phyloP scores from a whole-genome alignment of 345 rosid species.

The Camelina hispida region DNA sequence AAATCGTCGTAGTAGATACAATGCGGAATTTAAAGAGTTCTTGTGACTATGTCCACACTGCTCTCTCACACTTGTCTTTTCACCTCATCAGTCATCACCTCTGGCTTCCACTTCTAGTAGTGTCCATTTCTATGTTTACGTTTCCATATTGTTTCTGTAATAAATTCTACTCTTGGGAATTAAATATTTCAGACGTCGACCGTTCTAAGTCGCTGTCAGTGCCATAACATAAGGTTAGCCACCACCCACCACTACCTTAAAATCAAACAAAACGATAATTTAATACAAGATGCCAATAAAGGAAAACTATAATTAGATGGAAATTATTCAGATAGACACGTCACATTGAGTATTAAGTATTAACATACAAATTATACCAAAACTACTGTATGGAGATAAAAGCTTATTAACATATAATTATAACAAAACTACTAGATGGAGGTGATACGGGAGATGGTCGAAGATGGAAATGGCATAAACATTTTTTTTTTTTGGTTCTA shows the following conservation, averaged over 20 bases:
- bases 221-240: background rate
- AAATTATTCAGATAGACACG: background rate
- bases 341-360: too few relatives aligned
- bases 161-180: background rate
- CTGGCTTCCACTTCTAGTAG: background rate
- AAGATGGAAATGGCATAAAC: too few relatives aligned
- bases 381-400: too few relatives aligned
- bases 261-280: conserved; percentile 7
- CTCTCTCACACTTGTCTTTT: conserved; percentile 10
- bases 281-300: background rate
- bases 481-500: too few relatives aligned
- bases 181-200: background rate
- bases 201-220: conserved; percentile 5
- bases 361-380: too few relatives aligned
- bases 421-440: too few relatives aligned
- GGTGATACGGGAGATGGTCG: too few relatives aligned
- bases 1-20: background rate
- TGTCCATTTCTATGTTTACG: conserved; percentile 4
- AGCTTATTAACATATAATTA: too few relatives aligned
- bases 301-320: background rate
- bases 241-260: conserved; percentile 16
- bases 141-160: background rate
- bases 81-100: background rate
- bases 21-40: background rate
- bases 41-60: background rate